Base-by-base conservation (phyloP, 306 rosid genomes). In the Medicago lupulina region DNA sequence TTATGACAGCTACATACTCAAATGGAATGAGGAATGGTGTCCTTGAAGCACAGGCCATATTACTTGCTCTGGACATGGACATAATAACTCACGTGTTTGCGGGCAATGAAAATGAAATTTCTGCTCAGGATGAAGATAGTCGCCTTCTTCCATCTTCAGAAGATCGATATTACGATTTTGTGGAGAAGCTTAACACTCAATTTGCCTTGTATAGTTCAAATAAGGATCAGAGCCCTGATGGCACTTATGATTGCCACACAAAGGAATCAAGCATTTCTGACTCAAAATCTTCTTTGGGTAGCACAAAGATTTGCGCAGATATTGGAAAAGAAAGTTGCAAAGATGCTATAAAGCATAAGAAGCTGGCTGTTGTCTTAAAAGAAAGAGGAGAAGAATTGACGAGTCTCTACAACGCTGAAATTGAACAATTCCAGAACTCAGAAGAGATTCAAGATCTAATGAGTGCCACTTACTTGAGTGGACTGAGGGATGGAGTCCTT, bases 401-500 rank as follows among this genome's bases (percentile, higher is more conserved):
- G 28, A 23, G 67, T 50, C 66, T 36, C 15, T 71, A 18, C 19
- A 53, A 54, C 12, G 38, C 62, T 19, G 62, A 23, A 57, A 19
- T 57, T 21, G 62, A 57, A 57, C 15, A 23, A 5, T 57, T 57
- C 7, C n/a, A 57, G 62, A 57, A 57, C 31, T 19, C 36, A 10
- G 36, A 18, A 57, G 62, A 57, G 62, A 9, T 57, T 57, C 34
- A 57, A 19, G 34, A 57, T 57, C 9, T 39, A 1, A 39, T 65
- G n/a, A 17, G 51, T 65, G 34, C 31, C 1, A 65, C 13, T 17
- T 65, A 65, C 70, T 65, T 65, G 15, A 16, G 16, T 8, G 70
- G 70, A 64, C 28, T 64, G 28, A 39, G n/a, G 16, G 34, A 65
- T 40, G 70, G 70, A 17, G 15, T 65, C 9, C 16, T 65, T 65